Evolutionary conservation across 1,284 basidiomycete species (phyloP), one percentile per base, ranked within the genome.

Genomic region (Leccinum subrobustum): DNA sequence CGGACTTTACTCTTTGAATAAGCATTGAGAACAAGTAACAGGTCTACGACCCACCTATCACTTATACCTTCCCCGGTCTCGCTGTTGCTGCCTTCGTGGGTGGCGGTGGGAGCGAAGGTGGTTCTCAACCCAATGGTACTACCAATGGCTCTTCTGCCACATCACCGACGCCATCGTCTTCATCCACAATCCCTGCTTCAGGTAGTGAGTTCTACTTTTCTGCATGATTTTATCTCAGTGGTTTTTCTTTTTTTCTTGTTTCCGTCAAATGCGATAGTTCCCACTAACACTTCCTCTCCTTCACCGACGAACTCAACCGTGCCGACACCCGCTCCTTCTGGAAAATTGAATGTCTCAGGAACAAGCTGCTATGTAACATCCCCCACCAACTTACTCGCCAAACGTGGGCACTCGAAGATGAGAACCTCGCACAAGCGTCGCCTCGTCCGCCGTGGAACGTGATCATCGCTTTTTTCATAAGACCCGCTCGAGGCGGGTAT

Each of bases 61-160:
- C 61, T 3, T 81, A 82, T 58, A 60, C 39, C 4, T 81, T 80
- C 70, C 79, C 79, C 18, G 79, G 79, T 2, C 77, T 74, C 4
- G 27, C 69, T 39, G 64, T 79, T n/a, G 65, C 74, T 33, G 61
- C 67, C 42, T 69, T 76, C 16, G 71, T 66, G 27, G 63, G 65
- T 25, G 60, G 14, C n/a, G 57, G 54, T 44, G 63, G 31, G 39
- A 58, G 52, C 25, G 33, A 57, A 47, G 70, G 70, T 16, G 61
- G 67, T 1, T 52, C 58, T 53, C 65, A 73, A 47, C 62, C 71
- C 6, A 61, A 71, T 48, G 63, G 67, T 50, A 59, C 63, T 47
- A 1, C 37, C n/a, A 47, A 54, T 31, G 63, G 56, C 14, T 60
- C 69, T 48, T 69, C 69, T 14, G 20, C 62, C 27, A 59, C 68